These are phyloP conservation scores for Evernia prunastri DNA, from an alignment of 495 filamentous ascomycete genomes.

Conservation along the genomic window DNA sequence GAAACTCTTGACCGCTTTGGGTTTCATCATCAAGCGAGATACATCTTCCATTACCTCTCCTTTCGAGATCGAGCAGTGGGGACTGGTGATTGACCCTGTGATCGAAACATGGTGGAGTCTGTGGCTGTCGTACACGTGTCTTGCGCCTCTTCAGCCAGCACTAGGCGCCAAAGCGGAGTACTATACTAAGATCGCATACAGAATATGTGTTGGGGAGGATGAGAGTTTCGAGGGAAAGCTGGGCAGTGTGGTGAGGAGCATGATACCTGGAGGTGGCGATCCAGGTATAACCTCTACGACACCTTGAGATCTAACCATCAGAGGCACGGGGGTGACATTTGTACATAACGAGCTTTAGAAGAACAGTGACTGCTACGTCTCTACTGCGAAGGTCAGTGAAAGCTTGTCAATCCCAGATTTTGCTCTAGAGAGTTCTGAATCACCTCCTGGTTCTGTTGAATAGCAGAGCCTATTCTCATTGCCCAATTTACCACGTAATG, in stretches of 20 bases:
- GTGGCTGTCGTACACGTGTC: slow-evolving; percentile 25
- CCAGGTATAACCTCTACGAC: neutral
- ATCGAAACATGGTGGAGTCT: slow-evolving; percentile 37
- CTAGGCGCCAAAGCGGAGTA: slow-evolving; percentile 28
- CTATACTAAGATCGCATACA: slow-evolving; percentile 37
- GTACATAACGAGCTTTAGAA: too few species aligned
- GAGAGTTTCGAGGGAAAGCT: slow-evolving; percentile 36
- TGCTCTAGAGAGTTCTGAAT: too few species aligned
- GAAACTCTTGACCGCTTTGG: slow-evolving; percentile 35
- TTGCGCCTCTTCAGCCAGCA: slow-evolving; percentile 26
- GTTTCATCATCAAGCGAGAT: slow-evolving; percentile 33
- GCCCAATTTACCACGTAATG: neutral
- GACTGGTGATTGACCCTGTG: slow-evolving; percentile 28
- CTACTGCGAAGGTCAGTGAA: too few species aligned
- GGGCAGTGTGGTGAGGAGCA: slow-evolving; percentile 7
- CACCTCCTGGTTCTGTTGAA: too few species aligned
- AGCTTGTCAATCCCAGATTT: too few species aligned
- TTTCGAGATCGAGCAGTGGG: slow-evolving; percentile 41
- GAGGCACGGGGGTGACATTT: too few species aligned
- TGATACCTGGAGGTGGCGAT: neutral
- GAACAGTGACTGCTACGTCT: too few species aligned
- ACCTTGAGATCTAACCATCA: neutral
- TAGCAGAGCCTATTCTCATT: neutral
- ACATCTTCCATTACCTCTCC: slow-evolving; percentile 5
- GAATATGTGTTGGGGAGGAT: slow-evolving; percentile 38